These are phyloP conservation scores for Coemansia sp. DNA, from an alignment of 192 early-diverging fungal species.

Conservation along the genomic window DNA sequence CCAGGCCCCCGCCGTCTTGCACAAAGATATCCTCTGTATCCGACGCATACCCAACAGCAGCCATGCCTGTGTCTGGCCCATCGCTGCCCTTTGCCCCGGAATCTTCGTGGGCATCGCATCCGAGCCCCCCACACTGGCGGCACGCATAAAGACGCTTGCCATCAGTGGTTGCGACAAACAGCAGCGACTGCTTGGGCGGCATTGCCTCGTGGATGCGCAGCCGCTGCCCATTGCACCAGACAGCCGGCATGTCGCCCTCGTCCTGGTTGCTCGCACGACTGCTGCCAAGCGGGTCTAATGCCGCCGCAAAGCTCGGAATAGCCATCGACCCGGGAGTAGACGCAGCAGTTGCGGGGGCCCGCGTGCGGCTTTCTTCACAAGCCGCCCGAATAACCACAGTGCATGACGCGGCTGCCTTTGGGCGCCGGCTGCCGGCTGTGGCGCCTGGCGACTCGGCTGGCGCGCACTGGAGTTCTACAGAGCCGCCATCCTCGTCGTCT, in stretches of 20 bases:
- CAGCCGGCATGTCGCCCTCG: neutral
- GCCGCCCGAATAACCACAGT: constrained; percentile 13
- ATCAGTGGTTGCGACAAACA: constrained; percentile 23
- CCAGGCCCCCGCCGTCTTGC: neutral
- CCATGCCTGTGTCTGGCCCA: neutral
- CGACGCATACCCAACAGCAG: constrained; percentile 16
- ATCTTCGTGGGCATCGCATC: constrained; percentile 4
- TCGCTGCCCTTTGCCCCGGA: neutral
- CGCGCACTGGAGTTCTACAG: neutral
- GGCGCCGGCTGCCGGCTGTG: too few species aligned
- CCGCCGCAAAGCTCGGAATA: too few species aligned
- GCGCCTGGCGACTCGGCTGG: too few species aligned
- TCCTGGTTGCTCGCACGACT: neutral
- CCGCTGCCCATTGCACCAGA: constrained; percentile 39
- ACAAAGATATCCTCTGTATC: constrained; percentile 9
- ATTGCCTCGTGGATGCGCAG: constrained; percentile 32
- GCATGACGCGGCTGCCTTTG: neutral
- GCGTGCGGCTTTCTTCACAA: neutral
- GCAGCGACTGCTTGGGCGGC: constrained; percentile 24
- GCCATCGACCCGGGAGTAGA: neutral
- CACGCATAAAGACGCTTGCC: constrained; percentile 18
- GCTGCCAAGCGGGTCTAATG: neutral
- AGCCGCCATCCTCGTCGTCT: constrained; percentile 6
- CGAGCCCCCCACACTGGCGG: constrained; percentile 19
- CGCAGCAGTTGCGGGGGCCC: neutral